phyloP scores from a whole-genome alignment of 306 rosid genomes.

The Prunus mira region DNA sequence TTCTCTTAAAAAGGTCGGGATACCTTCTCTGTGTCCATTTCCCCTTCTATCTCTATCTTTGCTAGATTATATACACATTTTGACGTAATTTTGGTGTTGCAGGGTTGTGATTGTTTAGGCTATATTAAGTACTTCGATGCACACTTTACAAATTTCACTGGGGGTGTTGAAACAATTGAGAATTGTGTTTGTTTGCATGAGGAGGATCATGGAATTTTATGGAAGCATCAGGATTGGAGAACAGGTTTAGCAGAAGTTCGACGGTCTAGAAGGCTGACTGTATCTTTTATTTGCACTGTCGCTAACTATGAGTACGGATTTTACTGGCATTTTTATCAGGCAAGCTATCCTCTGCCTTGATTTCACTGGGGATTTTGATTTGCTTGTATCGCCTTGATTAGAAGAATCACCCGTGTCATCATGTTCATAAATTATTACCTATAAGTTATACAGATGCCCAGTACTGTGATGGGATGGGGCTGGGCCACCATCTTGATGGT shows the following conservation, averaged over 20 bases:
- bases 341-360: conserved; percentile 33
- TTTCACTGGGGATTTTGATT: neutral
- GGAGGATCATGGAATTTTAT: conserved; percentile 78
- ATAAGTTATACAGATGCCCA: neutral
- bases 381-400: conserved; percentile 4
- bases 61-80: neutral
- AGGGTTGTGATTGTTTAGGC: conserved; percentile 89
- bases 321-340: conserved; percentile 86
- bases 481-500: neutral
- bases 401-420: conserved; percentile 5
- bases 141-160: conserved; percentile 68
- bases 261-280: conserved; percentile 72
- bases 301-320: conserved; percentile 84
- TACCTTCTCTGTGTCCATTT: neutral
- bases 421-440: neutral
- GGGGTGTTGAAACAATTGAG: conserved; percentile 78
- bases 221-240: conserved; percentile 96
- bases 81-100: conserved; percentile 24
- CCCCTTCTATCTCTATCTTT: neutral
- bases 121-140: conserved; percentile 72
- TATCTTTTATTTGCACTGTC: conserved; percentile 73
- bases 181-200: conserved; percentile 84
- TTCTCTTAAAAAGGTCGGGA: conserved; percentile 71
- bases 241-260: conserved; percentile 80
- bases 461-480: conserved; percentile 9